Percentiles rank a stretch among this genome's conserved stretches.
phyloP scores from a whole-genome alignment of 108 stramenopile genomes.

The Aurantiochytrium sp. region DNA sequence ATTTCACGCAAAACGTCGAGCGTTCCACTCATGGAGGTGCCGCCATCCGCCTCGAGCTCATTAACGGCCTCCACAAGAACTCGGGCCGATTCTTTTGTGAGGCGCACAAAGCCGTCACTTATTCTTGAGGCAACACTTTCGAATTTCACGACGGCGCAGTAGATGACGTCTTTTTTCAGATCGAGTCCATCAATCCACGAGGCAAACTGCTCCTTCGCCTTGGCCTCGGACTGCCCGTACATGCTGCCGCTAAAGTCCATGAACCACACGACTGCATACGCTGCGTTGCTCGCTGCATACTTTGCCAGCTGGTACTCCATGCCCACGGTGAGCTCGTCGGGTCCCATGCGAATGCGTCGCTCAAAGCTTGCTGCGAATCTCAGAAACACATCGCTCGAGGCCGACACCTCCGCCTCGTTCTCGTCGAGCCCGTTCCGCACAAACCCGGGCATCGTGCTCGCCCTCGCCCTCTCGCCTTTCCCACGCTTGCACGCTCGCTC shows the following conservation, averaged over 20 bases:
- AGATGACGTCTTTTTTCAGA: background rate
- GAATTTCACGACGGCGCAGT: background rate
- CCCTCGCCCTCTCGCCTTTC: no score
- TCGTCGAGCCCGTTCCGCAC: no score
- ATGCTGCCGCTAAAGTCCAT: background rate
- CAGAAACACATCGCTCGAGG: no score
- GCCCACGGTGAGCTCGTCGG: background rate
- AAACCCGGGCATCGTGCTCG: no score
- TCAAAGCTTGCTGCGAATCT: no score
- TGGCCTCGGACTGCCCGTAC: background rate
- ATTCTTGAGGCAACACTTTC: background rate
- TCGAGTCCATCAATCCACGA: background rate
- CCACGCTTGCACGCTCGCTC: no score
- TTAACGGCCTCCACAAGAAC: background rate
- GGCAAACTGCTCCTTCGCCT: background rate
- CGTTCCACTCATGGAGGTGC: background rate
- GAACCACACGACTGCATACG: background rate
- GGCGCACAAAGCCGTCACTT: background rate
- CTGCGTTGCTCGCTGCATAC: background rate
- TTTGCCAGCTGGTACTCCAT: background rate
- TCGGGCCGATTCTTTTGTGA: background rate
- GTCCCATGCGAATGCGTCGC: no score
- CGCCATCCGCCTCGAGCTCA: background rate
- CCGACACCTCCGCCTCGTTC: no score
- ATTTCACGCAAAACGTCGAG: background rate